Conservation (phyloP, 2,329 filamentous ascomycete species). For the Aspergillus spinulosporus region DNA sequence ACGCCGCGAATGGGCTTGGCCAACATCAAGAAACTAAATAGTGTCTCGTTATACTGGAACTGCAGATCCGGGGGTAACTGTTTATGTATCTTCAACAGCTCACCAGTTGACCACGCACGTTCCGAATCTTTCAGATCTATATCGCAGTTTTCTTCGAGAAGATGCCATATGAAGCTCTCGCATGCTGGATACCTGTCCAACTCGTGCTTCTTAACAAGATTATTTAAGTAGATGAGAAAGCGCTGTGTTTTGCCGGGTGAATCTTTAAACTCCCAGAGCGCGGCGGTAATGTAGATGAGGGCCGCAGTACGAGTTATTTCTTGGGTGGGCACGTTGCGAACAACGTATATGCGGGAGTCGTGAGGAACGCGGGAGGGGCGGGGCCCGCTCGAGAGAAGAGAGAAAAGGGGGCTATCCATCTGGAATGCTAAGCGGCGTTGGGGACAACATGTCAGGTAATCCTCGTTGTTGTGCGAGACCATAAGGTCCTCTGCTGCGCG, state of each 20-base stretch:
- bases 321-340: slow-evolving; percentile 34
- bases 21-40: slow-evolving; percentile 40
- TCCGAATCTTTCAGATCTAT: slow-evolving; percentile 37
- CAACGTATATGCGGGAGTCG: slow-evolving; percentile 39
- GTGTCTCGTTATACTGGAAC: slow-evolving; percentile 42
- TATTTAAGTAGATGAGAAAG: slow-evolving; percentile 33
- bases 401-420: slow-evolving; percentile 41
- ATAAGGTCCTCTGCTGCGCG: slow-evolving; percentile 38
- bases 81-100: slow-evolving; percentile 38
- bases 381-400: slow-evolving; percentile 44
- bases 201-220: slow-evolving; percentile 30
- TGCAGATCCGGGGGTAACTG: slow-evolving; percentile 38
- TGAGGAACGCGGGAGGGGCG: slow-evolving; percentile 40
- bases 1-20: slow-evolving; percentile 34
- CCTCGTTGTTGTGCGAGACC: slow-evolving; percentile 28
- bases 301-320: slow-evolving; percentile 40
- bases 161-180: slow-evolving; percentile 43
- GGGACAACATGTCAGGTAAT: slow-evolving; percentile 32
- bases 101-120: slow-evolving; percentile 40
- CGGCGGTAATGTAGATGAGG: slow-evolving; percentile 42
- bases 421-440: slow-evolving; percentile 35
- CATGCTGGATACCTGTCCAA: slow-evolving; percentile 39
- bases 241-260: slow-evolving; percentile 33
- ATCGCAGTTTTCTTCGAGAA: slow-evolving; percentile 40
- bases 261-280: slow-evolving; percentile 38